Percentiles rank a stretch among this genome's conserved stretches.
Conservation (phyloP, 2,329 filamentous ascomycete genomes). For the Epichloe glyceriae region DNA sequence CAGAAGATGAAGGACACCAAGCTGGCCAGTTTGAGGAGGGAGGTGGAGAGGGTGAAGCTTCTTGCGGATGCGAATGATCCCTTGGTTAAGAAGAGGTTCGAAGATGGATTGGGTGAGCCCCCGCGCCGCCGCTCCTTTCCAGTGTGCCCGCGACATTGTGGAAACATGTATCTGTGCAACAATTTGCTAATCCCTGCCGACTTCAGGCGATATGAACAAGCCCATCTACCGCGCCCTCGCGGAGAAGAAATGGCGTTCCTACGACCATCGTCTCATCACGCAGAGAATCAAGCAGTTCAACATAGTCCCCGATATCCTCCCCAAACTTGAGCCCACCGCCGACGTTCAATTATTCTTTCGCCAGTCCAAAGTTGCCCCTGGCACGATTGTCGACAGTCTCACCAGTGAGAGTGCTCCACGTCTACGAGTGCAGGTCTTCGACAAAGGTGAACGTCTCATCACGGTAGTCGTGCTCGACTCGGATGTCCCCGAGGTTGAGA, state of each 20-base stretch:
- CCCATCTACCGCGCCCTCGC: conserved; percentile 90
- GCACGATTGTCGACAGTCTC: conserved; percentile 62
- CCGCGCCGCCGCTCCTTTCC: not conserved
- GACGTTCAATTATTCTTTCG: conserved; percentile 77
- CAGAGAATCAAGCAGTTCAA: conserved; percentile 82
- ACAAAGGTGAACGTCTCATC: conserved; percentile 67
- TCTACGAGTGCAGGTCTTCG: conserved; percentile 75
- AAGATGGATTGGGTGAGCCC: conserved; percentile 70
- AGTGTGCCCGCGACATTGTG: too few relatives aligned
- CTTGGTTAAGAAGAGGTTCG: conserved; percentile 81
- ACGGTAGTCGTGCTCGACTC: conserved; percentile 78
- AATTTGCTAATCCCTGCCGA: not conserved
- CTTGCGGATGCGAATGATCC: conserved; percentile 92
- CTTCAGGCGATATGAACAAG: conserved; percentile 80
- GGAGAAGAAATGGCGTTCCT: conserved; percentile 74
- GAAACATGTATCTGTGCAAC: too few relatives aligned
- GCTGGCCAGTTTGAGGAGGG: conserved; percentile 54
- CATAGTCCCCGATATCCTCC: conserved; percentile 78
- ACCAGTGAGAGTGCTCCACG: conserved; percentile 62
- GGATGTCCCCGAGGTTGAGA: conserved; percentile 71
- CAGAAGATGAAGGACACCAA: conserved; percentile 51
- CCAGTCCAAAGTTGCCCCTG: conserved; percentile 55
- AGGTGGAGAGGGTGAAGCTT: conserved; percentile 73
- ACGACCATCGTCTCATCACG: conserved; percentile 63
- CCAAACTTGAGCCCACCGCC: conserved; percentile 61